These are phyloP conservation scores for Plasmodium fragile DNA, from an alignment of 169 alveolate genomes.

Conservation along the genomic window DNA sequence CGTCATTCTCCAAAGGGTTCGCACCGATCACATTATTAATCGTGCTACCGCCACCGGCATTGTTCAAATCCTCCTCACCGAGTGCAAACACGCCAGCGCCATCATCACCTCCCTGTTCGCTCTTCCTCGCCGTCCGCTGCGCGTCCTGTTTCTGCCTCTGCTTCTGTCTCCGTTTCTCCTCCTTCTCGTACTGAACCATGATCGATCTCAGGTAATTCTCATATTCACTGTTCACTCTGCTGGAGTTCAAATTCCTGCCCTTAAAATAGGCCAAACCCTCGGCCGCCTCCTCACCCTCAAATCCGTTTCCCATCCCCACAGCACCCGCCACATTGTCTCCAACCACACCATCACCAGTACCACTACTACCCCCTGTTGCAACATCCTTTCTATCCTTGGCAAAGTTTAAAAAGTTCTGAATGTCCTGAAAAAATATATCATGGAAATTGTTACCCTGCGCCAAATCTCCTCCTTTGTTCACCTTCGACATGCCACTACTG, in stretches of 20 bases:
- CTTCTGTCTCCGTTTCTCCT: constrained; percentile 10
- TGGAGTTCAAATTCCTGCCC: not conserved
- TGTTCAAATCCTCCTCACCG: not conserved
- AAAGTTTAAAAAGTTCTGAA: constrained; percentile 53
- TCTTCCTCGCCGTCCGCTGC: not conserved
- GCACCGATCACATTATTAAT: not conserved
- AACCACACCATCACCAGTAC: not conserved
- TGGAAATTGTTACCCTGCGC: constrained; percentile 9
- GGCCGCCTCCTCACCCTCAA: not conserved
- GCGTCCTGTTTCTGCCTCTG: not conserved
- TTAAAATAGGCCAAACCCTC: constrained; percentile 1
- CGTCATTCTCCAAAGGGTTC: not conserved
- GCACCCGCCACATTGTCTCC: not conserved
- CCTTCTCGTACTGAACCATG: constrained; percentile 69
- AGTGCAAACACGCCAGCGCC: not conserved
- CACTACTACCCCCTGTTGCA: not conserved
- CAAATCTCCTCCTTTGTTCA: not conserved
- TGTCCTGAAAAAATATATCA: constrained; percentile 39
- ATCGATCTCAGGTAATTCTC: constrained; percentile 31
- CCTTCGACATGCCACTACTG: not conserved
- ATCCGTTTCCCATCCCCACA: not conserved
- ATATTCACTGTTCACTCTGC: not conserved
- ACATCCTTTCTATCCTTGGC: constrained; percentile 25
- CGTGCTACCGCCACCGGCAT: not conserved
- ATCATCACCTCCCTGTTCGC: not conserved